A percentile compares a stretch with the other conserved stretches of the same genome.
Evolutionary conservation across 2,329 filamentous ascomycete genomes (phyloP).

Genomic region (Xylaria sp.): DNA sequence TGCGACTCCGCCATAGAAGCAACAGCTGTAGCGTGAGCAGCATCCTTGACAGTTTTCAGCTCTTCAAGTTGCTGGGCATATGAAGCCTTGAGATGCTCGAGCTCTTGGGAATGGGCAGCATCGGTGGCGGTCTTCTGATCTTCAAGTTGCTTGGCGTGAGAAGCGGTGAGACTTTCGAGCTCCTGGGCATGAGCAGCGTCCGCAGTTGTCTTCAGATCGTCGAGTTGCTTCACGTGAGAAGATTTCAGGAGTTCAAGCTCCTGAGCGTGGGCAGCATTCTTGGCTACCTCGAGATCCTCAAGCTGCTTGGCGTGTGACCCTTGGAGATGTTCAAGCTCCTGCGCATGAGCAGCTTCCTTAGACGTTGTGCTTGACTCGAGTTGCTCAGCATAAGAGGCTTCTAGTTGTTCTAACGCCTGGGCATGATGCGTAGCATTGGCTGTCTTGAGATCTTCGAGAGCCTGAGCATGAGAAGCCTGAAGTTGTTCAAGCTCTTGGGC

Average conservation of each 20-base stretch:
- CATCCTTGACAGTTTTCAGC: slow-evolving; percentile 21
- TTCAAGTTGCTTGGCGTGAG: slow-evolving; percentile 19
- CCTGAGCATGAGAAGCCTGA: slow-evolving; percentile 14
- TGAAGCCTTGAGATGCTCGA: slow-evolving; percentile 11
- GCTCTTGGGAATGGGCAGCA: slow-evolving; percentile 11
- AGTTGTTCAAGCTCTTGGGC: background rate
- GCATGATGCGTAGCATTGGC: slow-evolving; percentile 17
- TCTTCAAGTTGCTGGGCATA: slow-evolving; percentile 18
- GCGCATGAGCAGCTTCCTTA: too few relatives aligned
- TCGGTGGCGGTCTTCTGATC: slow-evolving; percentile 20
- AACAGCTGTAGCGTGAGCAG: slow-evolving; percentile 24
- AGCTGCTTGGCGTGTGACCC: slow-evolving; percentile 14
- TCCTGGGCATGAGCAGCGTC: slow-evolving; percentile 21
- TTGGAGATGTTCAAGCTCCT: too few relatives aligned
- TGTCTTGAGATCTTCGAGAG: slow-evolving; percentile 19
- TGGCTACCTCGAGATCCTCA: slow-evolving; percentile 14
- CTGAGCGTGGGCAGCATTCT: slow-evolving; percentile 13
- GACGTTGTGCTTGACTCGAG: too few relatives aligned
- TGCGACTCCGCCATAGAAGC: slow-evolving; percentile 27
- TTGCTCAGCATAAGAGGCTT: too few relatives aligned
- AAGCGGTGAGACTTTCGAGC: slow-evolving; percentile 18
- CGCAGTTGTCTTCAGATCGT: slow-evolving; percentile 23
- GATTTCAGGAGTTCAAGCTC: slow-evolving; percentile 22
- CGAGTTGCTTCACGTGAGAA: slow-evolving; percentile 18
- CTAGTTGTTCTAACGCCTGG: background rate